Evolutionary conservation across 345 rosid genomes (phyloP).

Genomic region (Acer yangbiense): DNA sequence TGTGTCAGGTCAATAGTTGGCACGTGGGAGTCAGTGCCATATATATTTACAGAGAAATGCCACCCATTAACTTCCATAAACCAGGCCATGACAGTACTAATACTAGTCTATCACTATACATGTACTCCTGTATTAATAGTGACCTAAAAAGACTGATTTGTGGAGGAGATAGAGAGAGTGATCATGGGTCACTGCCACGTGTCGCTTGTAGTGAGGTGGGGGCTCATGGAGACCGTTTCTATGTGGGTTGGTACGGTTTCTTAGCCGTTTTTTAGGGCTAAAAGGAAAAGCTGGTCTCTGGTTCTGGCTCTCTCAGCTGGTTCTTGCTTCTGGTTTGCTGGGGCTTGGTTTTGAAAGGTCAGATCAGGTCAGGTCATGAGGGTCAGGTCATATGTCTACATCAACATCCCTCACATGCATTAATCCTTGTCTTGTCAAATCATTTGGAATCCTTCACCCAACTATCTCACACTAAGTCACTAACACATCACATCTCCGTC

Average conservation of each 20-base stretch:
- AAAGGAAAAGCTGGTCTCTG: background rate
- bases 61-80: background rate
- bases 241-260: slow-evolving; percentile 12
- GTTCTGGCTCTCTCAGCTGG: background rate
- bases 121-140: background rate
- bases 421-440: slow-evolving; percentile 49
- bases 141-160: background rate
- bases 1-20: slow-evolving; percentile 22
- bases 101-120: too few species aligned
- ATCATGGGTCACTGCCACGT: slow-evolving; percentile 26
- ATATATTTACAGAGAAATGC: background rate
- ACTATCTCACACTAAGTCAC: background rate
- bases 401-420: slow-evolving; percentile 47
- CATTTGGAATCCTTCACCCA: slow-evolving; percentile 29
- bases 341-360: slow-evolving; percentile 34
- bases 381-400: slow-evolving; percentile 49
- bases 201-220: background rate
- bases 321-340: background rate
- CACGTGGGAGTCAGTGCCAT: slow-evolving; percentile 50
- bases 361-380: slow-evolving; percentile 45
- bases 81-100: background rate
- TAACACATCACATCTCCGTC: background rate
- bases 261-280: slow-evolving; percentile 28
- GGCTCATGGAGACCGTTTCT: slow-evolving; percentile 16
- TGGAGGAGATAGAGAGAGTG: slow-evolving; percentile 10